Evolutionary conservation across 106 monocot species (phyloP).

Genomic region (Dendrobium nobile): DNA sequence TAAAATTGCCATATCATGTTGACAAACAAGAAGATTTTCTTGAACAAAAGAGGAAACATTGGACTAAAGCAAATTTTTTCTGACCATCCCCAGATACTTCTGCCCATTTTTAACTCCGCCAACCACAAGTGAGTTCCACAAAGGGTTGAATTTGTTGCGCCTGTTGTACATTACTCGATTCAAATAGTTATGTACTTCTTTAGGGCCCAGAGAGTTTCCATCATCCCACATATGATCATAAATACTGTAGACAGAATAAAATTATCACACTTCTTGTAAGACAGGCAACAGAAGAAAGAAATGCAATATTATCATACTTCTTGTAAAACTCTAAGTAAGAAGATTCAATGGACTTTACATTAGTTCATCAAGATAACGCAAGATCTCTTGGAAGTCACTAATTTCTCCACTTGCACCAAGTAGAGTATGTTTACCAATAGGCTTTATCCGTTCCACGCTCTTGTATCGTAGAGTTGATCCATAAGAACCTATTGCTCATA

Average conservation of each 20-base stretch:
- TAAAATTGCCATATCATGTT: background rate
- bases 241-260: conserved; percentile 29
- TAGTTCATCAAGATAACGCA: conserved; percentile 73
- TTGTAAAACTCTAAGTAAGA: too few species aligned
- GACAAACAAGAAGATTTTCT: background rate
- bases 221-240: conserved; percentile 93
- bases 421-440: conserved; percentile 75
- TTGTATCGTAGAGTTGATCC: conserved; percentile 89
- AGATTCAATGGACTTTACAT: conserved; percentile 31
- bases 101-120: conserved; percentile 83
- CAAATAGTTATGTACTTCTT: conserved; percentile 79
- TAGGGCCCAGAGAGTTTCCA: conserved; percentile 85
- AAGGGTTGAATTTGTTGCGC: conserved; percentile 83
- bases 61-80: background rate
- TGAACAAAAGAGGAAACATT: background rate
- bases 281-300: background rate
- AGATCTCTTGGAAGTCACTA: conserved; percentile 88
- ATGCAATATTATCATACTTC: background rate
- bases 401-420: conserved; percentile 90
- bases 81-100: conserved; percentile 78
- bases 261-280: too few species aligned
- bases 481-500: conserved; percentile 57
- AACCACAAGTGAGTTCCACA: conserved; percentile 75
- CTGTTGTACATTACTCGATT: conserved; percentile 82
- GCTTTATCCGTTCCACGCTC: conserved; percentile 65